A percentile compares a stretch with the other conserved stretches of the same genome.
Conservation (phyloP, 2,329 filamentous ascomycete species). For the Sporothrix sp. region DNA sequence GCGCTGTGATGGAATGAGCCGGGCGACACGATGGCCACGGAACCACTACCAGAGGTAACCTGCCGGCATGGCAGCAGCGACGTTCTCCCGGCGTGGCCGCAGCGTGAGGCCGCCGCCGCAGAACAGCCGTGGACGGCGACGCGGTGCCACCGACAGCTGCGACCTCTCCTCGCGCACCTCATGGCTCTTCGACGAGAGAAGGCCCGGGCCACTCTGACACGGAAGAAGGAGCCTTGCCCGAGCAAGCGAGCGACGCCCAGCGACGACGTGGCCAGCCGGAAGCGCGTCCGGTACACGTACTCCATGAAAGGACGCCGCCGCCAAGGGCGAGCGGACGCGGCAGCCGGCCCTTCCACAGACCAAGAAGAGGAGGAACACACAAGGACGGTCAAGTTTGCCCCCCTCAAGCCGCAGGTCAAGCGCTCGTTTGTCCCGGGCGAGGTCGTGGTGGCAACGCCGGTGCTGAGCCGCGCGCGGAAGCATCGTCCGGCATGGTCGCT, state of each 20-base stretch:
- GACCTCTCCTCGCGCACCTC: slow-evolving; percentile 36
- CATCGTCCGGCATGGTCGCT: slow-evolving; percentile 13
- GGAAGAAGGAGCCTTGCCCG: background rate
- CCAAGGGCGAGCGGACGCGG: background rate
- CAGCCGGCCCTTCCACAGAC: background rate
- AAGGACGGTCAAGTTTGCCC: background rate
- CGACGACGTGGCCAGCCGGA: slow-evolving; percentile 7
- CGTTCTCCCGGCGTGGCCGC: slow-evolving; percentile 1
- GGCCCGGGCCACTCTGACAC: slow-evolving; percentile 7
- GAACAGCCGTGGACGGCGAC: slow-evolving; percentile 36
- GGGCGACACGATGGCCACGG: background rate
- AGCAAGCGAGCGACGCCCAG: background rate
- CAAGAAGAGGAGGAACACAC: background rate
- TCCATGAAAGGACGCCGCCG: slow-evolving; percentile 15
- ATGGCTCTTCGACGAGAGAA: slow-evolving; percentile 29
- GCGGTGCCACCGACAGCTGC: slow-evolving; percentile 37
- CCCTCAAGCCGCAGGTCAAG: background rate
- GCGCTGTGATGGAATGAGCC: background rate
- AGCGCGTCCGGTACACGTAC: slow-evolving; percentile 20
- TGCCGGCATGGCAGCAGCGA: slow-evolving; percentile 12
- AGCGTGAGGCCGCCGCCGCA: slow-evolving; percentile 3
- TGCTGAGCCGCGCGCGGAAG: slow-evolving; percentile 24
- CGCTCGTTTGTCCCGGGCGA: slow-evolving; percentile 17
- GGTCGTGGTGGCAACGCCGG: slow-evolving; percentile 24
- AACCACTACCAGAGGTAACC: background rate